Evolutionary conservation across 2,329 filamentous ascomycete genomes (phyloP).

Genomic region (Venturiaceae sp.): DNA sequence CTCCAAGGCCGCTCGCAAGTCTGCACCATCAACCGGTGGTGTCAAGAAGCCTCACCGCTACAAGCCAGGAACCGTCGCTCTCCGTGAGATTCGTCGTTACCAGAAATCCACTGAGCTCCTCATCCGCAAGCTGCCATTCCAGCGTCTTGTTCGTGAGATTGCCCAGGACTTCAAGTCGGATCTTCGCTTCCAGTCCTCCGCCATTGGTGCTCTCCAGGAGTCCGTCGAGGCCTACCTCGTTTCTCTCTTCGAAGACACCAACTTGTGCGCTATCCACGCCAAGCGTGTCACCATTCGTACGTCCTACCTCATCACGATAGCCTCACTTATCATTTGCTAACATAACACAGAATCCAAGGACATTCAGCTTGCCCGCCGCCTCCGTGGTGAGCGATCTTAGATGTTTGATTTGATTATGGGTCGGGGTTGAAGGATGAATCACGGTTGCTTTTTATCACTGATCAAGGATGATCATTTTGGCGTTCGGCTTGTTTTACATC

Average conservation of each 20-base stretch:
- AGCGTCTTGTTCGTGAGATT: conserved; percentile 70
- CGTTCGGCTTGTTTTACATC: conserved; percentile 1
- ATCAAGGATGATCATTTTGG: conserved; percentile 1
- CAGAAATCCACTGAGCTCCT: conserved; percentile 85
- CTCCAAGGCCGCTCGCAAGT: conserved; percentile 98
- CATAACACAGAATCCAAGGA: conserved; percentile 71
- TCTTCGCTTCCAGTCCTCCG: conserved; percentile 92
- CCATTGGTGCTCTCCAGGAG: conserved; percentile 87
- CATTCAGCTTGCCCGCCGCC: conserved; percentile 72
- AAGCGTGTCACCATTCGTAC: conserved; percentile 78
- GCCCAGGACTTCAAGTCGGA: conserved; percentile 55
- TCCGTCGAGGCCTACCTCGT: conserved; percentile 94
- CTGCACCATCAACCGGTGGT: conserved; percentile 83
- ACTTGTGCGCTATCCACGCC: conserved; percentile 92
- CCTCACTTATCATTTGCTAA: conserved; percentile 1
- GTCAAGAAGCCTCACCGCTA: conserved; percentile 48
- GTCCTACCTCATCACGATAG: conserved; percentile 10
- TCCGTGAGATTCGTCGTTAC: conserved; percentile 85
- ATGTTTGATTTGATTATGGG: conserved; percentile 55
- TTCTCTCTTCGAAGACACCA: conserved; percentile 92
- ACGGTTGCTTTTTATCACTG: conserved; percentile 1
- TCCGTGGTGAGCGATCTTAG: conserved; percentile 45
- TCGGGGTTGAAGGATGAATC: conserved; percentile 61
- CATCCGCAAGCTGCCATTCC: conserved; percentile 70
- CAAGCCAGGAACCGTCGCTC: conserved; percentile 67